Conservation (phyloP, 2,329 filamentous ascomycete species). For the Aureobasidium sp. region DNA sequence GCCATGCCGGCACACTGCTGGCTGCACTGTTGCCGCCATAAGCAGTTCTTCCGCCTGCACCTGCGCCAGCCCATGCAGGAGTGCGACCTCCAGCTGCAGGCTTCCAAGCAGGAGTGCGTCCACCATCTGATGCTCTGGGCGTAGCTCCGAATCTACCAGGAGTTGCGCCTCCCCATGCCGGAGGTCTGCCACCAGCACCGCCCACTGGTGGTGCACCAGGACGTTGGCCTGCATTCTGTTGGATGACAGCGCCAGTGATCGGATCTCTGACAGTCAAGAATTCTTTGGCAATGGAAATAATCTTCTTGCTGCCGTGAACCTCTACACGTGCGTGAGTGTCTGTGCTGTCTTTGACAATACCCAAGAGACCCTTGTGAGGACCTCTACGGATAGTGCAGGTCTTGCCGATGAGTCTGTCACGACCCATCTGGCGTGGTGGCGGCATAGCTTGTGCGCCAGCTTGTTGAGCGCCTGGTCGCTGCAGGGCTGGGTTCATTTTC, state of each 20-base stretch:
- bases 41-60: constrained; percentile 36
- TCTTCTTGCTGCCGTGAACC: constrained; percentile 89
- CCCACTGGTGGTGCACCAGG: constrained; percentile 35
- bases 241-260: constrained; percentile 69
- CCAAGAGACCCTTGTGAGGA: constrained; percentile 83
- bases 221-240: constrained; percentile 49
- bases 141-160: constrained; percentile 43
- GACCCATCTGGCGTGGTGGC: constrained; percentile 66
- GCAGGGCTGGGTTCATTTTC: constrained; percentile 87
- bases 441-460: constrained; percentile 52
- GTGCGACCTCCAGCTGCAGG: constrained; percentile 35
- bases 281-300: constrained; percentile 74
- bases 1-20: constrained; percentile 40
- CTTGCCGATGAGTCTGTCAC: constrained; percentile 81
- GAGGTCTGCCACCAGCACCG: constrained; percentile 34
- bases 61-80: constrained; percentile 40
- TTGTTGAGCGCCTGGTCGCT: constrained; percentile 53
- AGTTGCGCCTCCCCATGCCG: constrained; percentile 22
- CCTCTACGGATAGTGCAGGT: constrained; percentile 85
- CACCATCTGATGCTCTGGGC: constrained; percentile 41
- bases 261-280: constrained; percentile 78
- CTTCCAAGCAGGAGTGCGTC: constrained; percentile 62
- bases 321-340: constrained; percentile 83
- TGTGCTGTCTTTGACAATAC: constrained; percentile 92
- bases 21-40: constrained; percentile 41